Evolutionary conservation across 345 rosid genomes (phyloP).

Genomic region (Eucalyptus cloeziana): DNA sequence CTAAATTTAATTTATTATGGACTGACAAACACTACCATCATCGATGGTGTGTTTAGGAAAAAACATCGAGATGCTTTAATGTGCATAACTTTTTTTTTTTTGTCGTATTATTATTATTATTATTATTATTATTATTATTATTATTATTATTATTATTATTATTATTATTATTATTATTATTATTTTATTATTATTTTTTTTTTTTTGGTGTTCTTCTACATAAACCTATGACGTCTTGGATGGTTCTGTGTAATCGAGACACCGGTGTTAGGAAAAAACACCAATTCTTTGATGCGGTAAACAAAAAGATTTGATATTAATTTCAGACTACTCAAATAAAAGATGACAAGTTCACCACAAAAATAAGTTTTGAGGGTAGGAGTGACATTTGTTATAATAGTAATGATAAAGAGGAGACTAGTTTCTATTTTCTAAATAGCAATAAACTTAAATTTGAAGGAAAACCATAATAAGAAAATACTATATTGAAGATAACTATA

Average conservation of each 20-base stretch:
- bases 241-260: background rate
- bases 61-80: background rate
- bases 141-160: no score
- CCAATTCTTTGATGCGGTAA: background rate
- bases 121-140: no score
- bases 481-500: background rate
- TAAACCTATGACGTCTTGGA: background rate
- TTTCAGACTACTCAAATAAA: background rate
- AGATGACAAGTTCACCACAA: background rate
- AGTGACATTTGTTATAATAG: background rate
- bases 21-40: background rate
- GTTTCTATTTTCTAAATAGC: background rate
- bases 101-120: background rate
- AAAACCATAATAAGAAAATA: background rate
- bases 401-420: background rate
- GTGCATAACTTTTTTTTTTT: background rate
- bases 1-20: background rate
- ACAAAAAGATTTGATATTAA: background rate
- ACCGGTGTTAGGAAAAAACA: background rate
- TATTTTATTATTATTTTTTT: background rate
- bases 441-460: background rate
- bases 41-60: background rate
- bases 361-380: background rate
- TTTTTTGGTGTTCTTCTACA: background rate
- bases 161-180: no score